A percentile compares a stretch with the other conserved stretches of the same genome.
These are phyloP conservation scores for Gossypium herbaceum DNA, from an alignment of 345 rosid species.

Conservation along the genomic window DNA sequence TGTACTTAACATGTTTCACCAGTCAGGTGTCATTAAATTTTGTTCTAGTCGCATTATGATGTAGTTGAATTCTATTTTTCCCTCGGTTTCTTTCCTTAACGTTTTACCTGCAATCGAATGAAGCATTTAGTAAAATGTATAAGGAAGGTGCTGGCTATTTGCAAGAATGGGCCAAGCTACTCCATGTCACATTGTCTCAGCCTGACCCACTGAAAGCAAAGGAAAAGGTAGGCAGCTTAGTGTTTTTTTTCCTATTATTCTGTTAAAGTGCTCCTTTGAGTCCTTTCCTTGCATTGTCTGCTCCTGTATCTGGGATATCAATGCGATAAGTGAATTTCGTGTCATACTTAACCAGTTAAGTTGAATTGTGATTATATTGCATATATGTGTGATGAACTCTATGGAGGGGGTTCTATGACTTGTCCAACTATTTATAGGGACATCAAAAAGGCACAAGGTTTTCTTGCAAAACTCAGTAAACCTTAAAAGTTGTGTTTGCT, in stretches of 20 bases:
- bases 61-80: neutral
- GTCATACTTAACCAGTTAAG: neutral
- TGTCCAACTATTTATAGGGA: neutral
- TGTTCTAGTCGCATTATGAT: neutral
- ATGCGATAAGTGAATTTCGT: too few species aligned
- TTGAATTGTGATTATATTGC: neutral
- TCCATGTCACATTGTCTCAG: too few species aligned
- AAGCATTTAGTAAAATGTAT: neutral
- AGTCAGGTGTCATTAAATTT: neutral
- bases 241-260: neutral
- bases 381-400: neutral
- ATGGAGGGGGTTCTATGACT: neutral
- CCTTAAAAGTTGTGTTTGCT: too few species aligned
- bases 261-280: neutral
- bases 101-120: neutral
- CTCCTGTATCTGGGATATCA: neutral
- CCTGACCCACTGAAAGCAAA: too few species aligned
- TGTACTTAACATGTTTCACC: neutral
- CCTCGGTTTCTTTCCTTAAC: neutral
- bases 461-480: too few species aligned
- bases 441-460: too few species aligned
- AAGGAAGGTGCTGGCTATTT: neutral
- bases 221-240: neutral
- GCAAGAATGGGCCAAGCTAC: too few species aligned
- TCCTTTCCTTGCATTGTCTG: neutral